Evolutionary conservation across 2,329 filamentous ascomycete species (phyloP).

Genomic region (Capronia coronata): DNA sequence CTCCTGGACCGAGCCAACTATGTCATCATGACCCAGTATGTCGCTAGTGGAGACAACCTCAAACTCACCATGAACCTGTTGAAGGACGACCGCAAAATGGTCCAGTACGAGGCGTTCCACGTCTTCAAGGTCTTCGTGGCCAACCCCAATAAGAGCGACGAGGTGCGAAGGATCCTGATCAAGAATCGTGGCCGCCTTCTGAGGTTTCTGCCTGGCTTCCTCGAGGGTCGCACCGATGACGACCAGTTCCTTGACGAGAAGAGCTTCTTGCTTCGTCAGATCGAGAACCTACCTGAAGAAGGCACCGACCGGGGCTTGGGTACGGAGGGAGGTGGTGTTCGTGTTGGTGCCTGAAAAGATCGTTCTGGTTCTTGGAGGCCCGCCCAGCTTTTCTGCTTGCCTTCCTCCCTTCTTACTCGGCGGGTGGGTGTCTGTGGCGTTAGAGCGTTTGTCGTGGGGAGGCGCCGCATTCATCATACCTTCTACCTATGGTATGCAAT

Average conservation of each 20-base stretch:
- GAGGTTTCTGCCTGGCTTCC: constrained; percentile 80
- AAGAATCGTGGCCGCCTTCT: constrained; percentile 92
- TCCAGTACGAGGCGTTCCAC: constrained; percentile 98
- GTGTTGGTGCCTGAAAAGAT: too few species aligned
- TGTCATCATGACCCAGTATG: constrained; percentile 95
- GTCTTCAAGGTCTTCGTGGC: constrained; percentile 99
- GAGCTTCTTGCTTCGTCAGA: constrained; percentile 93
- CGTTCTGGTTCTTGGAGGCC: too few species aligned
- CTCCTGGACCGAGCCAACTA: constrained; percentile 93
- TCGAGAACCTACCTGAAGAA: constrained; percentile 44
- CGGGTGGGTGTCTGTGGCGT: too few species aligned
- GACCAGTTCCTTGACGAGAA: constrained; percentile 98
- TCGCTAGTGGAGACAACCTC: constrained; percentile 88
- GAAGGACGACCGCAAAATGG: constrained; percentile 94
- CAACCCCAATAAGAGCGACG: constrained; percentile 95
- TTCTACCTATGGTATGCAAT: too few species aligned
- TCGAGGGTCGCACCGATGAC: constrained; percentile 92
- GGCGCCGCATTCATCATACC: too few species aligned
- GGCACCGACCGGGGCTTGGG: not conserved
- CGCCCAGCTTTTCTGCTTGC: too few species aligned
- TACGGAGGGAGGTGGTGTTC: not conserved
- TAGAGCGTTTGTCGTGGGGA: too few species aligned
- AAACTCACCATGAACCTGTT: constrained; percentile 98
- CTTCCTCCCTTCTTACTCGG: too few species aligned
- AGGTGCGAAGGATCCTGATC: constrained; percentile 89